Percentiles rank a stretch among this genome's conserved stretches.
Evolutionary conservation across 148 eudicot genomes (phyloP).

Genomic region (Suaeda aralocaspica): DNA sequence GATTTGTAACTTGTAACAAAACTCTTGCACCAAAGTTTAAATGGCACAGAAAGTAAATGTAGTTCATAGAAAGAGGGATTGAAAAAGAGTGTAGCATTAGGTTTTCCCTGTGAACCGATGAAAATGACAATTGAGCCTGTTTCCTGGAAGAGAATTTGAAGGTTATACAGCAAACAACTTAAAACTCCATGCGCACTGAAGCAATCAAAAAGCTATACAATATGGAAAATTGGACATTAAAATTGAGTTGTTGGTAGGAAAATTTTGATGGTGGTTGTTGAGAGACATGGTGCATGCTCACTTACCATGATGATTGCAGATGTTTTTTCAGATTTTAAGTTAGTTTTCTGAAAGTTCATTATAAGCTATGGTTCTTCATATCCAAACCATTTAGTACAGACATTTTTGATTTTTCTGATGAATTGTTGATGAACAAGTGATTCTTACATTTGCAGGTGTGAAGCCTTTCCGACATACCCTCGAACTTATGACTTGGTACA

Average conservation of each 20-base stretch:
- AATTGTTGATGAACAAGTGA: background rate
- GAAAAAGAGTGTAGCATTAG: background rate
- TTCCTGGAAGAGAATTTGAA: too few species aligned
- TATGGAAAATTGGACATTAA: background rate
- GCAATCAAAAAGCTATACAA: background rate
- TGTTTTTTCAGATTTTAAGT: background rate
- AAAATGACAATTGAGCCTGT: too few species aligned
- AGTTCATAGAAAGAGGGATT: background rate
- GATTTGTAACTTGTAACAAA: background rate
- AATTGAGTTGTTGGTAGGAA: too few species aligned
- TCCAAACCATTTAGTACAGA: background rate
- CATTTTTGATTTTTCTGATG: background rate
- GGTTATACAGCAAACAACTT: background rate
- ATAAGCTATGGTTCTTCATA: background rate
- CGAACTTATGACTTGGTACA: conserved; percentile 95
- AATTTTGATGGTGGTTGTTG: background rate
- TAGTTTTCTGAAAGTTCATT: background rate
- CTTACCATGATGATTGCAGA: background rate
- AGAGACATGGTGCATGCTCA: background rate
- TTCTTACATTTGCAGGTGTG: conserved; percentile 60
- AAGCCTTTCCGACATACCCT: conserved; percentile 92
- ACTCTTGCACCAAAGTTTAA: background rate
- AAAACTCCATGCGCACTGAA: background rate
- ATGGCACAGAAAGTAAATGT: too few species aligned
- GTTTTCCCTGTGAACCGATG: too few species aligned